Base-by-base conservation (phyloP, 176 grass and related monocot species). In the Triticum timopheevii region DNA sequence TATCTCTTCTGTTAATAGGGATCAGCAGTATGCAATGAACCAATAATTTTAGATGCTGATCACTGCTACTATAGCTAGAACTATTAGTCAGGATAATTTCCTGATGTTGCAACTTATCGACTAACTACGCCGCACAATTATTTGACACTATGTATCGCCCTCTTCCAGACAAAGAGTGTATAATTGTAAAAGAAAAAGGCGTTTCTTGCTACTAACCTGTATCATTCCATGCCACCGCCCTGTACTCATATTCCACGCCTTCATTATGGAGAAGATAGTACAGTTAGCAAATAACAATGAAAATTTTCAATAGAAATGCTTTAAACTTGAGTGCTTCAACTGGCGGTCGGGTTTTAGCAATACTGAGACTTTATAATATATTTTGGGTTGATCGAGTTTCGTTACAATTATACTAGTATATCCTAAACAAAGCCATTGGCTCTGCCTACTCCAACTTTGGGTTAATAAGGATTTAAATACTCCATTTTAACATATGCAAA, bases 231-330 rank as follows among this genome's bases (percentile, higher is more conserved):
- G 84, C 68, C 68, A 98, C 93, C n/a, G 93, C 86, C 81, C 88
- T 93, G 90, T 98, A 98, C 91, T 93, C 95, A 64, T 98, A 98
- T 25, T 93, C 91, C 45, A 98, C 76, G 59, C 93, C 95, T 95
- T 83, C 56, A 68, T 90, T 35, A 80, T 4, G 86, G 24, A 82
- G 8, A 87, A 77, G 7, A 77, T 27, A 44, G 19, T 76, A 23
- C 38, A 77, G 19, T 88, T 83, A 84, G 66, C 31, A n/a, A 36
- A 70, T 38, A 70, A 13, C 61, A 87, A 71, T 39, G 7, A 2
- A 62, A 76, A 5, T 2, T 31, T 1, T 76, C 28, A 76, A 20
- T 31, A 28, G 44, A 52, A 61, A 23, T 77, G 52, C 16, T 45
- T 22, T 84, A 19, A 52, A 63, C n/a, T 69, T 61, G 28, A 10